phyloP scores from a whole-genome alignment of 768 basidiomycete genomes.

The Dacryopinax primogenitus region DNA sequence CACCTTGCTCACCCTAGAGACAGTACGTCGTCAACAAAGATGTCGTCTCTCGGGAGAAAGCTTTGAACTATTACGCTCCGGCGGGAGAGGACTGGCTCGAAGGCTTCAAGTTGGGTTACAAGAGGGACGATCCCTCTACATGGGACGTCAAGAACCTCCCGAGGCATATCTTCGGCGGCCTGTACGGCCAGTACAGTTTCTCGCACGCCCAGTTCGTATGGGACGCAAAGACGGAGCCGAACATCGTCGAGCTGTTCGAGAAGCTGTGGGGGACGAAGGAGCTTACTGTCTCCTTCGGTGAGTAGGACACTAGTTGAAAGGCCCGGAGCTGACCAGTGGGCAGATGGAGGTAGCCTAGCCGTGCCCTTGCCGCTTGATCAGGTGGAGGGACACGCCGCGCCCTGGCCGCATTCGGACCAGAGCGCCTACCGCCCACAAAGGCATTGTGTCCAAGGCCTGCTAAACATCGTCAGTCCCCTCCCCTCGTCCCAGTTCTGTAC shows the following conservation, averaged over 20 bases:
- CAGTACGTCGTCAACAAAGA: conserved; percentile 21
- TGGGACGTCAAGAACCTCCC: conserved; percentile 25
- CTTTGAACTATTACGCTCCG: conserved; percentile 20
- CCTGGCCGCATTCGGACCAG: conserved; percentile 3
- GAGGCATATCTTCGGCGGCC: conserved; percentile 14
- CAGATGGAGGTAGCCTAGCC: neutral
- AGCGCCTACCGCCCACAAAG: conserved; percentile 7
- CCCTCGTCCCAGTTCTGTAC: too few species aligned
- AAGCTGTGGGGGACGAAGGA: conserved; percentile 20
- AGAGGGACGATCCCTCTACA: conserved; percentile 25
- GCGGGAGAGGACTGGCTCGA: conserved; percentile 25
- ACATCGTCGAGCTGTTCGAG: conserved; percentile 18
- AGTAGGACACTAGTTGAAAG: neutral
- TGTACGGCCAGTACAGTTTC: conserved; percentile 11
- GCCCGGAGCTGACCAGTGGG: neutral
- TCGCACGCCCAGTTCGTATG: conserved; percentile 19
- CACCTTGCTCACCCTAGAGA: neutral
- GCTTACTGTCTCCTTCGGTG: conserved; percentile 13
- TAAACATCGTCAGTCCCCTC: conserved; percentile 1
- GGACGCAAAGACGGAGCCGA: conserved; percentile 20
- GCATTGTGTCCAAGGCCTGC: neutral
- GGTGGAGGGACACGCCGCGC: neutral
- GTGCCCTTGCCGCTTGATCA: neutral
- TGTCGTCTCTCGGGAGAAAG: conserved; percentile 20
- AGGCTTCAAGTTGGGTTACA: conserved; percentile 25